phyloP scores from a whole-genome alignment of 2,329 filamentous ascomycete species.

The Clonostachys rosea region DNA sequence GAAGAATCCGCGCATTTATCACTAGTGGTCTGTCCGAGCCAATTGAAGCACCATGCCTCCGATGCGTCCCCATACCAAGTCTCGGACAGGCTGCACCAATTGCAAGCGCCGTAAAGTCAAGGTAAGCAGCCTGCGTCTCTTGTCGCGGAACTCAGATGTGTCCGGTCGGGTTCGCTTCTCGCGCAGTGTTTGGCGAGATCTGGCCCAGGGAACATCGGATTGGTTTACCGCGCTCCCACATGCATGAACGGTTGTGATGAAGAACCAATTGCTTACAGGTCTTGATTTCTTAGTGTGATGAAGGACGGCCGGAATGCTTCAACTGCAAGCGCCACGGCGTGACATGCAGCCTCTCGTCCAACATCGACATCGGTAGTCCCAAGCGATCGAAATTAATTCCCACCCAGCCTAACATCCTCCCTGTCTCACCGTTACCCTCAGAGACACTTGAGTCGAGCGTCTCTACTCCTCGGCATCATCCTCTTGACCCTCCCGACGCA shows the following conservation, averaged over 20 bases:
- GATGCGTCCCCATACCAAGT: slow-evolving; percentile 23
- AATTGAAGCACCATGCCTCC: slow-evolving; percentile 10
- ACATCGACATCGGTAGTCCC: no score
- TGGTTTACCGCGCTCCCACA: neutral
- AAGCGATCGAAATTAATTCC: no score
- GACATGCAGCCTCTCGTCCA: slow-evolving; percentile 13
- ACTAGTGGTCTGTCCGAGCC: neutral
- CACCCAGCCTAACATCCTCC: no score
- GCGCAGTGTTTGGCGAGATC: neutral
- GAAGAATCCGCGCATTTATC: neutral
- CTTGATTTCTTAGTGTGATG: slow-evolving; percentile 10
- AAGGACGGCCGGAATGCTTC: slow-evolving; percentile 18
- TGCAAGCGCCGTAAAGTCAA: slow-evolving; percentile 25
- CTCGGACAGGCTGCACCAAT: slow-evolving; percentile 20
- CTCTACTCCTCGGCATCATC: neutral
- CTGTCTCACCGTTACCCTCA: no score
- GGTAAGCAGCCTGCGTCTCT: slow-evolving; percentile 8
- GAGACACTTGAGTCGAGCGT: neutral
- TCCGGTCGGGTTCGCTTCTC: no score
- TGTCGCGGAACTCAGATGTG: no score
- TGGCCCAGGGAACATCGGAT: neutral
- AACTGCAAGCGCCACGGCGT: slow-evolving; percentile 19
- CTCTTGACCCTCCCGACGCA: neutral
- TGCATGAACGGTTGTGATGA: neutral
- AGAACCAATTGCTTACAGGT: no score